Evolutionary conservation across 257 asterid species (phyloP), one percentile per base, ranked within the genome.

Genomic region (Jaltomata sinuosa): DNA sequence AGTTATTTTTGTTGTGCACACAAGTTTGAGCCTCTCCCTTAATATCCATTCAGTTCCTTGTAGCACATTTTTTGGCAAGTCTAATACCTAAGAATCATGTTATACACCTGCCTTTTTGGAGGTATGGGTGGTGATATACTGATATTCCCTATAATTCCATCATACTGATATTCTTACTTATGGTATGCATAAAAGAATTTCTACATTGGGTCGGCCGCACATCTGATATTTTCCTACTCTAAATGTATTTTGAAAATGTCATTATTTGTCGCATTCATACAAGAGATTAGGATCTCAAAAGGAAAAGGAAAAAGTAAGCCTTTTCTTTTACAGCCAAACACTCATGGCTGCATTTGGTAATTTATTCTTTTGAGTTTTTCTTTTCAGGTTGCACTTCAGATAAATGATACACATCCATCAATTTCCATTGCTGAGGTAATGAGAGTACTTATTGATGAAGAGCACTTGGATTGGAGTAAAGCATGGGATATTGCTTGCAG

Each of bases 341-440:
- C 57, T 22, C 38, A 6, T 74, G 59, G 81, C 59, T 74, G 78
- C 50, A 14, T 74, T 29, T 74, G 81, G 59, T 74, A 45, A 74
- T 74, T 59, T 32, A 40, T 77, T 85, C 25, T 57, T 59, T 47
- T 22, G 54, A 83, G 36, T 27, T 85, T 65, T 54, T 64, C 16
- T 1, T 19, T 52, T 54, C 87, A 90, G 93, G 90, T 90, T 68
- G 91, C 93, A 81, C 89, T 90, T 83, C 93, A 90, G 85, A 90
- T 90, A 74, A 90, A 87, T 83, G 93, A 90, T 83, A 90, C 93
- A 31, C 91, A 90, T 85, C 93, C 93, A 68, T 89, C 93, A 21
- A 87, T 90, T 83, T 88, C 91, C 84, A 87, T 90, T 84, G 88
- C 80, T 74, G 93, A 90, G 88, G 85, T 90, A 52, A 90, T 90